A percentile compares a stretch with the other conserved stretches of the same genome.
phyloP scores from a whole-genome alignment of 257 asterid genomes.

The Sherardia arvensis region DNA sequence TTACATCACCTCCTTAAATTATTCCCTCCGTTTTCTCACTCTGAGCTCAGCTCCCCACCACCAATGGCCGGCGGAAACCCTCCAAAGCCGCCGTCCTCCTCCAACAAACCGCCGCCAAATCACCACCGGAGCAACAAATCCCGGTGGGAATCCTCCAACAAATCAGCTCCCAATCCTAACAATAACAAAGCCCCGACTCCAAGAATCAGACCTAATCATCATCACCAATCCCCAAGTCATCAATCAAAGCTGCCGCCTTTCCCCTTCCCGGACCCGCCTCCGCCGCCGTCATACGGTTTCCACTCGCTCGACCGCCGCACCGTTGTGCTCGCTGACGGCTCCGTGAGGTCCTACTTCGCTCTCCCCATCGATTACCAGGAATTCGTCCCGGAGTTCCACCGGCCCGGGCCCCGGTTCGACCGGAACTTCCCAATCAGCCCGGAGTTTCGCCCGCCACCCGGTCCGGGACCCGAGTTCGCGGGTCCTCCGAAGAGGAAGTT shows the following conservation, averaged over 20 bases:
- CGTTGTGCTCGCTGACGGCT: slow-evolving; percentile 69
- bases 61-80: slow-evolving; percentile 32
- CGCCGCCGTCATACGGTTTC: slow-evolving; percentile 83
- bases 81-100: slow-evolving; percentile 13
- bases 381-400: slow-evolving; percentile 32
- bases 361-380: slow-evolving; percentile 74
- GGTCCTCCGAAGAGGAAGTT: slow-evolving; percentile 47
- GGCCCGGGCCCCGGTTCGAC: slow-evolving; percentile 40
- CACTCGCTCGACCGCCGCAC: slow-evolving; percentile 91
- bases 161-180: slow-evolving; percentile 30
- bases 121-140: slow-evolving; percentile 43
- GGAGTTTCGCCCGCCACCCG: slow-evolving; percentile 24
- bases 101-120: slow-evolving; percentile 13
- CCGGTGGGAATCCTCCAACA: slow-evolving; percentile 30
- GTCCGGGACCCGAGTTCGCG: slow-evolving; percentile 10
- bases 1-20: background rate
- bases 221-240: slow-evolving; percentile 10
- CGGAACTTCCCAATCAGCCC: slow-evolving; percentile 52
- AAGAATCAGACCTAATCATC: slow-evolving; percentile 23
- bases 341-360: slow-evolving; percentile 76
- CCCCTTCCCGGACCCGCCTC: slow-evolving; percentile 68
- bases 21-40: background rate
- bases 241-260: slow-evolving; percentile 29
- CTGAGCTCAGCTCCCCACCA: background rate
- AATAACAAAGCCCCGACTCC: slow-evolving; percentile 28